Evolutionary conservation across 164 flowering plant genomes (phyloP).

Genomic region (Vitis vinifera): DNA sequence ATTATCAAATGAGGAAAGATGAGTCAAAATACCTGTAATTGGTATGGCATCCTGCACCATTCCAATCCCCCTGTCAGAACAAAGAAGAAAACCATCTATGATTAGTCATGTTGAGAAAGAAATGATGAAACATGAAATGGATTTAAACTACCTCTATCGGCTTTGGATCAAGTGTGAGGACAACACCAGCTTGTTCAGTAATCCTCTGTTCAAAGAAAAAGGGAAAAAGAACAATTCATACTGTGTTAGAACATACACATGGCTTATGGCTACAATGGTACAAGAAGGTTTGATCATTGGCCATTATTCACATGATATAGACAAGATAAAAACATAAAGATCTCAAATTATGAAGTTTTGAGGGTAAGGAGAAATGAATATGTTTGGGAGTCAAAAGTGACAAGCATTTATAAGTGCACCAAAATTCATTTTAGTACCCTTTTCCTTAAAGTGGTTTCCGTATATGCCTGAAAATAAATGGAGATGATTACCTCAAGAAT

Average conservation of each 20-base stretch:
- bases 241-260: background rate
- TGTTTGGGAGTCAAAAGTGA: no score
- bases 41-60: conserved; percentile 98
- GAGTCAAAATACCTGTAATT: conserved; percentile 67
- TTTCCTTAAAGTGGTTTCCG: no score
- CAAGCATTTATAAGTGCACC: no score
- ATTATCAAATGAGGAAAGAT: background rate
- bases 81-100: background rate
- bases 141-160: conserved; percentile 76
- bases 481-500: conserved; percentile 75
- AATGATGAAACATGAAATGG: background rate
- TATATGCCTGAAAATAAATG: background rate
- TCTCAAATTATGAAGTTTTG: no score
- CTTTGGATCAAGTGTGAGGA: conserved; percentile 93
- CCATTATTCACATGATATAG: no score
- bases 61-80: conserved; percentile 87
- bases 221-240: background rate
- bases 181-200: conserved; percentile 98
- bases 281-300: background rate
- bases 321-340: background rate
- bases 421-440: no score
- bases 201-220: conserved; percentile 64
- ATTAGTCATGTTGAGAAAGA: background rate
- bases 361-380: no score
- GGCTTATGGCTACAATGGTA: no score